A percentile compares a stretch with the other conserved stretches of the same genome.
Evolutionary conservation across 2,329 filamentous ascomycete species (phyloP).

Genomic region (Knoxdaviesia proteae): DNA sequence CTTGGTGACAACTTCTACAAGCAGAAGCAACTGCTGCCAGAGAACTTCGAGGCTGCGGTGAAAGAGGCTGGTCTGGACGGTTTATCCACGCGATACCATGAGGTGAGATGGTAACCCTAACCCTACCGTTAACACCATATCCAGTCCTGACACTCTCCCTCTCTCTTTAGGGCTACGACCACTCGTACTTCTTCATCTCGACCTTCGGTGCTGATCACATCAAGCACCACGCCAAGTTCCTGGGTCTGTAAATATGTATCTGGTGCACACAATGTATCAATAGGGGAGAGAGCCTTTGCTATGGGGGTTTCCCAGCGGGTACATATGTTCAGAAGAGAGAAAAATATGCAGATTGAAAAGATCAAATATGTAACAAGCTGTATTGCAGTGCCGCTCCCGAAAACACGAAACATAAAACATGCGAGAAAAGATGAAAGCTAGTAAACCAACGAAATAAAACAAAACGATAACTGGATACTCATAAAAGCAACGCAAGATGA

Average conservation of each 20-base stretch:
- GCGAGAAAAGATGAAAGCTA: too few relatives aligned
- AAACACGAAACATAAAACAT: too few relatives aligned
- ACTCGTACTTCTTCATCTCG: slow-evolving; percentile 94
- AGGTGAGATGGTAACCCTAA: slow-evolving; percentile 20
- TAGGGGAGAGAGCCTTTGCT: too few relatives aligned
- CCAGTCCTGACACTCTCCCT: background rate
- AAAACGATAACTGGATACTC: too few relatives aligned
- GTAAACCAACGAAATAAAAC: too few relatives aligned
- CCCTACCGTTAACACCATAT: background rate
- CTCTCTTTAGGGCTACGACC: slow-evolving; percentile 57
- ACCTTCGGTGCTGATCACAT: slow-evolving; percentile 80
- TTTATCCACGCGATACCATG: slow-evolving; percentile 63
- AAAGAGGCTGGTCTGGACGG: slow-evolving; percentile 54
- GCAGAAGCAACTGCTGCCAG: slow-evolving; percentile 74
- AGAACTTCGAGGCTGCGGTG: slow-evolving; percentile 71
- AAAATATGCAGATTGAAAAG: background rate
- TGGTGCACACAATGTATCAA: too few relatives aligned
- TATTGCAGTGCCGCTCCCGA: too few relatives aligned
- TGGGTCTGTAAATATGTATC: slow-evolving; percentile 18
- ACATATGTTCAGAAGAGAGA: background rate
- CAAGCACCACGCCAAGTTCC: slow-evolving; percentile 72
- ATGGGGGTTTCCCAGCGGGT: too few relatives aligned
- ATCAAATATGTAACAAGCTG: background rate
- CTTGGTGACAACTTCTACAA: slow-evolving; percentile 96
- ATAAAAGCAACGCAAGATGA: too few relatives aligned